Base-by-base conservation (phyloP, 768 basidiomycete genomes). In the Lentinula detonsa region DNA sequence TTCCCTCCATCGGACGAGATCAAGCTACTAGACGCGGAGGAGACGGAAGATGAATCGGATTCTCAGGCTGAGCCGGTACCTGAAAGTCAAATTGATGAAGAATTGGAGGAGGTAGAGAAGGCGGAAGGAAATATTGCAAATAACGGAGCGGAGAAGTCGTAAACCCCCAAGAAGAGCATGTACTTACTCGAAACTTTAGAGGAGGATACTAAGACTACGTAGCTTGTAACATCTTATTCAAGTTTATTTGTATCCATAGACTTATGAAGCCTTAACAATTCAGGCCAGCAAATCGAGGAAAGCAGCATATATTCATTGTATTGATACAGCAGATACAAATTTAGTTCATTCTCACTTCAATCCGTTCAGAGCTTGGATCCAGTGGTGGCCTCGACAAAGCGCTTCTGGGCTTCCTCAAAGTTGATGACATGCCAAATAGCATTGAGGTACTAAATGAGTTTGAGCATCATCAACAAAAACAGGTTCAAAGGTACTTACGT, bases 371-470 rank as follows among this genome's bases (percentile, higher is more conserved):
- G 54, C n/a, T 62, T 62, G 57, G 61, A 23, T 11, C 46, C 61
- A 34, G 34, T 37, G 8, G 34, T 34, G 40, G 59, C 85, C 63
- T 85, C 84, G 9, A 66, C 65, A 71, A 76, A 85, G 65, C 91
- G 84, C 70, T 73, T 78, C 76, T 90, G 87, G 57, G 87, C 90
- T 75, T 93, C 91, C 45, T 90, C 81, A 68, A 81, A 87, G 76
- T 86, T 82, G 75, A 86, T 78, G 62, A 87, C 79, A 66, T 81
- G 78, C 88, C 88, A 91, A 68, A 90, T 89, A 51, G 87, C 89
- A 60, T 82, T 82, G 68, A 91, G 80, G 73, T 90, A 90, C 88
- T 88, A 65, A 23, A 18, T 6, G 18, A 33, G 46, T 34, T 7
- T 43, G 40, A 28, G 9, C 55, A 45, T 5, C 28, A 62, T n/a